Evolutionary conservation across 208 protist genomes (phyloP).

Genomic region (Balamuthia mandrillaris): DNA sequence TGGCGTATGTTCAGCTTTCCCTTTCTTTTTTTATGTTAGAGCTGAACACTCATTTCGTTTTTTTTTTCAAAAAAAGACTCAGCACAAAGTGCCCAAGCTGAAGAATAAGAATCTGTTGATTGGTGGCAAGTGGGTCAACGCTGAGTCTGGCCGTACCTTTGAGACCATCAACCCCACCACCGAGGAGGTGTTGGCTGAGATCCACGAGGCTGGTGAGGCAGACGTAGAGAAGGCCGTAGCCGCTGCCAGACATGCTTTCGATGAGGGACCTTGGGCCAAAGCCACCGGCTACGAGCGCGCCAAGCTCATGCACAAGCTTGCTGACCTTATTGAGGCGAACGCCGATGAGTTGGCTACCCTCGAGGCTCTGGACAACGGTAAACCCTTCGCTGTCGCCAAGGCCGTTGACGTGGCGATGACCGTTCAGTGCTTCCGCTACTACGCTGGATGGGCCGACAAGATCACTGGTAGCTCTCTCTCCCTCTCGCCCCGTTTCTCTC

Average conservation of each 20-base stretch:
- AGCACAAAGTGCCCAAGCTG: not conserved
- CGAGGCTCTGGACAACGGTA: slow-evolving; percentile 85
- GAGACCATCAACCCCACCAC: slow-evolving; percentile 75
- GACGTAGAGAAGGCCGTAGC: slow-evolving; percentile 72
- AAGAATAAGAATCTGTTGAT: slow-evolving; percentile 78
- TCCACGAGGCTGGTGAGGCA: slow-evolving; percentile 71
- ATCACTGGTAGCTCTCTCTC: too few relatives aligned
- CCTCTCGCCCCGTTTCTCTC: too few relatives aligned
- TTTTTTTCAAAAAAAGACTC: not conserved
- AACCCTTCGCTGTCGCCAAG: slow-evolving; percentile 72
- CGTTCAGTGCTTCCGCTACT: slow-evolving; percentile 78
- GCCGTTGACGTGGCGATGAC: slow-evolving; percentile 70
- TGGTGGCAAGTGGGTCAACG: slow-evolving; percentile 78
- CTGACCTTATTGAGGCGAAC: slow-evolving; percentile 73
- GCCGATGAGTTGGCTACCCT: slow-evolving; percentile 74
- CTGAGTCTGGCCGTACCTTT: slow-evolving; percentile 74
- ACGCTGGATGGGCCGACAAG: slow-evolving; percentile 85
- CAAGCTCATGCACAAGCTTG: slow-evolving; percentile 69
- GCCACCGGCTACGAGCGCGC: slow-evolving; percentile 36
- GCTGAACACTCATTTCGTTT: too few relatives aligned
- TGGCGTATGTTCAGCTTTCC: too few relatives aligned
- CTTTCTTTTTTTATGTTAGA: too few relatives aligned
- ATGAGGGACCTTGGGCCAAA: slow-evolving; percentile 38
- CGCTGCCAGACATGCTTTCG: slow-evolving; percentile 74
- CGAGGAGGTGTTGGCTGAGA: slow-evolving; percentile 74